Base-by-base conservation (phyloP, 1,284 basidiomycete species). In the Rhodotorula sp. region DNA sequence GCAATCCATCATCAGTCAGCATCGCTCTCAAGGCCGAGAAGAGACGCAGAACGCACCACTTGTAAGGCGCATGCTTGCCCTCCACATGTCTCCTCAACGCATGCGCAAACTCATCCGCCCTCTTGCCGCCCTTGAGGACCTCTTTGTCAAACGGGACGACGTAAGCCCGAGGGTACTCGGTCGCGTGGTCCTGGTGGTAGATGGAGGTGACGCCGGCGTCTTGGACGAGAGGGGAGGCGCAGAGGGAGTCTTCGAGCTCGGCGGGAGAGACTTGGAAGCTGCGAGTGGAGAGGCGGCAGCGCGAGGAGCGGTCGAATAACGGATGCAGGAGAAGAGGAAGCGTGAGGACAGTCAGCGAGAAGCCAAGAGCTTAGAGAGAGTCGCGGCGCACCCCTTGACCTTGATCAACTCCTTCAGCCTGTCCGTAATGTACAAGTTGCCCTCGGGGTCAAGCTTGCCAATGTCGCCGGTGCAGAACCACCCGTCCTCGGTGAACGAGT, bases 201-300 rank as follows among this genome's bases (percentile, higher is more conserved):
- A 76, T 47, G 2, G 73, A 74, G 20, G 74, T 73, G 13, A 78
- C 76, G 13, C 76, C 77, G 7, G 77, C 78, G 60, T 80, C 79
- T 47, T 76, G 69, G 24, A 80, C 78, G 40, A 72, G 69, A 11
- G 76, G 71, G 4, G 76, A 73, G 0, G 69, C 70, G 67, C 76
- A 75, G 20, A 80, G 74, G 11, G 76, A 71, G 63, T 75, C 76
- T 63, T 80, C 79, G 26, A 80, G 72, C 54, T 80, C 79, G 22
- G 75, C 74, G 6, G 79, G 78, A 2, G 77, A 68, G 34, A 80
- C 79, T 73, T 80, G 79, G 70, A 78, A 79, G 20, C 77, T 75
- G 62, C 18, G n/a, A 31, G 16, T 7, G 22, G 52, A 31, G 30
- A 4, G 54, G 26, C 28, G 24, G 22, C 20, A 10, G 48, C 48